Evolutionary conservation across 2,329 filamentous ascomycete species (phyloP).

Genomic region (Plectosphaerella cucumerina): DNA sequence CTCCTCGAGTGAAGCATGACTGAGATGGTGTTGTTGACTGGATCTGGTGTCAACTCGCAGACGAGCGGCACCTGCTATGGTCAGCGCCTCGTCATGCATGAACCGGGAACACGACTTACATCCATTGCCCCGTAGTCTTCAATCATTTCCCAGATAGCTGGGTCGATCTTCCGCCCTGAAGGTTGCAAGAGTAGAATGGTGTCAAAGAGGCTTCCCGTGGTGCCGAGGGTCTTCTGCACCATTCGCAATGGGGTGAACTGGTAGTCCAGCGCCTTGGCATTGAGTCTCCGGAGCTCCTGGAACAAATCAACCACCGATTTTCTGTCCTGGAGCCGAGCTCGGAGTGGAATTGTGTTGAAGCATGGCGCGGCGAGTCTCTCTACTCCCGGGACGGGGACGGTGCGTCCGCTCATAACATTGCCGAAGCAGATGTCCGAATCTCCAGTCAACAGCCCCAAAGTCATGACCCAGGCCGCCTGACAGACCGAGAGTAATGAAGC

Average conservation of each 20-base stretch:
- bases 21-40: conserved; percentile 44
- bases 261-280: conserved; percentile 57
- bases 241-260: conserved; percentile 73
- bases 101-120: conserved; percentile 29
- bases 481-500: conserved; percentile 62
- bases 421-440: conserved; percentile 76
- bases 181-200: conserved; percentile 77
- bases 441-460: conserved; percentile 53
- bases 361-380: conserved; percentile 79
- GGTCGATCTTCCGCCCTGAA: conserved; percentile 50
- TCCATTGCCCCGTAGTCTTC: conserved; percentile 64
- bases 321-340: conserved; percentile 46
- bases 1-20: conserved; percentile 61
- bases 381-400: conserved; percentile 59
- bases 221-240: conserved; percentile 53
- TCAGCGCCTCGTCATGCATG: not conserved
- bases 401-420: conserved; percentile 77
- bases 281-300: conserved; percentile 56
- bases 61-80: conserved; percentile 59
- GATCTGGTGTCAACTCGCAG: conserved; percentile 64
- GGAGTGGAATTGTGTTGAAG: conserved; percentile 82
- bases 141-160: conserved; percentile 50
- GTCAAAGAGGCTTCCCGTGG: conserved; percentile 64
- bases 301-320: conserved; percentile 54
- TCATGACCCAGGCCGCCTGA: conserved; percentile 69